phyloP scores from a whole-genome alignment of 768 basidiomycete genomes.

The Podaxis pistillaris region DNA sequence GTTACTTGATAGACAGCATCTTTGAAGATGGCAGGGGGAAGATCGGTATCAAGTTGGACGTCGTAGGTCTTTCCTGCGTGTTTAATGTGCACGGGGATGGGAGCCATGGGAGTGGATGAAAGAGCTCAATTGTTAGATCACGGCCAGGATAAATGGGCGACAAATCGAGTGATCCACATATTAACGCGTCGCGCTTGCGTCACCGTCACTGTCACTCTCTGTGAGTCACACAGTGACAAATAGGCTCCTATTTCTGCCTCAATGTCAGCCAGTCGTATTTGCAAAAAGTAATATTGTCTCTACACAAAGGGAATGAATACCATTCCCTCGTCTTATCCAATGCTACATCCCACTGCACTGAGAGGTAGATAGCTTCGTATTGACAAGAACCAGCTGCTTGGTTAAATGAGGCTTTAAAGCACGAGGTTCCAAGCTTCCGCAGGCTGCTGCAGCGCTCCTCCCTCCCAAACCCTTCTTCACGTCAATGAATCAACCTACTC shows the following conservation, averaged over 20 bases:
- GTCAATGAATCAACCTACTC: too few relatives aligned
- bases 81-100: slow-evolving; percentile 79
- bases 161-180: slow-evolving; percentile 13
- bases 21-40: slow-evolving; percentile 75
- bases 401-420: too few relatives aligned
- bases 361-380: background rate
- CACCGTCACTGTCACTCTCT: background rate
- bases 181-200: slow-evolving; percentile 21
- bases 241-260: background rate
- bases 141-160: background rate
- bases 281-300: too few relatives aligned
- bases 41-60: slow-evolving; percentile 70
- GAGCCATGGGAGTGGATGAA: slow-evolving; percentile 47
- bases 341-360: background rate
- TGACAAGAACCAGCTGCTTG: too few relatives aligned
- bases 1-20: slow-evolving; percentile 77
- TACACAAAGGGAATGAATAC: too few relatives aligned
- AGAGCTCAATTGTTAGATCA: background rate
- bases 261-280: background rate
- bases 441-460: too few relatives aligned
- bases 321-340: background rate
- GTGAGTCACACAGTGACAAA: background rate
- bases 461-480: too few relatives aligned
- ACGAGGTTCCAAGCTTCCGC: too few relatives aligned
- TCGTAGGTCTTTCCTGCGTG: slow-evolving; percentile 82